phyloP scores from a whole-genome alignment of 108 stramenopile genomes.

The Cyclotella atomus region DNA sequence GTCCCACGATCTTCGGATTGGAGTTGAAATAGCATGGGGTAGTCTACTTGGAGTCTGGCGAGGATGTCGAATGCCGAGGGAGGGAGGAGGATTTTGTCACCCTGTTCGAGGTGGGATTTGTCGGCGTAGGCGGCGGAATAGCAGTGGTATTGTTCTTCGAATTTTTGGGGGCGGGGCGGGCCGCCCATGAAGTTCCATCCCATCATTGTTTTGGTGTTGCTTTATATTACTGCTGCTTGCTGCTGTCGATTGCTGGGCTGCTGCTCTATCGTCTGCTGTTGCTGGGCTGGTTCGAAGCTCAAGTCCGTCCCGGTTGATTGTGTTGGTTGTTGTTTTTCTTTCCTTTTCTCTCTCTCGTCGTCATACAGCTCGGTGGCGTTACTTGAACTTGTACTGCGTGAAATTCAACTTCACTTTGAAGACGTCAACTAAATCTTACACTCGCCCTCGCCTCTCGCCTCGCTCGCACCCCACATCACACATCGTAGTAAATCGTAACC shows the following conservation, averaged over 20 bases:
- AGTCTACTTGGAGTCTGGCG: constrained; percentile 92
- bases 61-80: constrained; percentile 96
- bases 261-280: too few relatives aligned
- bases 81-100: constrained; percentile 98
- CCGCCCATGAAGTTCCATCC: constrained; percentile 51
- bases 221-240: too few relatives aligned
- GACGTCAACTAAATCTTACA: too few relatives aligned
- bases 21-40: constrained; percentile 94
- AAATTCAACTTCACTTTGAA: too few relatives aligned
- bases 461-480: neutral
- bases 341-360: too few relatives aligned
- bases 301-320: too few relatives aligned
- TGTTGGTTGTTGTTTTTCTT: too few relatives aligned
- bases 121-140: constrained; percentile 89
- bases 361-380: too few relatives aligned
- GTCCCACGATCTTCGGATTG: constrained; percentile 59
- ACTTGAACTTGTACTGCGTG: too few relatives aligned
- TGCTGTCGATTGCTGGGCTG: too few relatives aligned
- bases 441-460: too few relatives aligned
- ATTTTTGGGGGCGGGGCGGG: constrained; percentile 36
- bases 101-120: constrained; percentile 90
- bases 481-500: neutral
- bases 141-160: constrained; percentile 94
- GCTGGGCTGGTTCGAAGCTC: too few relatives aligned
- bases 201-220: constrained; percentile 26